Evolutionary conservation across 2,329 filamentous ascomycete genomes (phyloP), one percentile per base, ranked within the genome.

Genomic region (Akanthomyces lecanii): DNA sequence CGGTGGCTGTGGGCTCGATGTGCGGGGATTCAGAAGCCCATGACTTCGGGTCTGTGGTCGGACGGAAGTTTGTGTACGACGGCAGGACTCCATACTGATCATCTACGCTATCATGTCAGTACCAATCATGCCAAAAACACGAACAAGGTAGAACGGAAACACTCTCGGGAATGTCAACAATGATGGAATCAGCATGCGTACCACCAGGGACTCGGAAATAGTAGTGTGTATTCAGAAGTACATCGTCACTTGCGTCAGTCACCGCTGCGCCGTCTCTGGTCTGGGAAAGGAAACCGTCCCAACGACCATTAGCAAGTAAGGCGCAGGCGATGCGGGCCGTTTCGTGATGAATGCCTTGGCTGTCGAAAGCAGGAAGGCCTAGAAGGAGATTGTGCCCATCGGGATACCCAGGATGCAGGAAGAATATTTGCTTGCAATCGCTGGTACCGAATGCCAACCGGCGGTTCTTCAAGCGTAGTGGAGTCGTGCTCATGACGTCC

Each of bases 301-400:
- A 65, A 18, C 42, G 21, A n/a, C 47, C 62, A 25, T 62, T 60
- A 18, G 63, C 60, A 14, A 64, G 58, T 28, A 64, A 50, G 21
- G 63, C 60, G 47, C 54, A 63, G 55, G 63, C 60, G 53, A 62
- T 53, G 23, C 54, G 60, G 14, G 63, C 63, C 53, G 63, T 65
- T 42, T 62, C 55, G 44, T 65, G 60, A 52, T 63, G 55, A 53
- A 65, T 63, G 16, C 63, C 63, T 16, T 48, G 12, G 44, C 28
- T 25, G 44, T 63, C 55, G 18, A 65, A 51, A 25, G 60, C 63
- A 18, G 63, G 63, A 42, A 65, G 60, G n/a, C 45, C 56, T 36
- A 63, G 18, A 30, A 65, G 53, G 18, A 65, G 28, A 40, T 65
- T 61, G 21, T 56, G 50, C 18, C 44, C 42, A 33, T 63, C 60